Percentiles rank a stretch among this genome's conserved stretches.
These are phyloP conservation scores for Lindgomyces ingoldianus DNA, from an alignment of 495 filamentous ascomycete genomes.

Conservation along the genomic window DNA sequence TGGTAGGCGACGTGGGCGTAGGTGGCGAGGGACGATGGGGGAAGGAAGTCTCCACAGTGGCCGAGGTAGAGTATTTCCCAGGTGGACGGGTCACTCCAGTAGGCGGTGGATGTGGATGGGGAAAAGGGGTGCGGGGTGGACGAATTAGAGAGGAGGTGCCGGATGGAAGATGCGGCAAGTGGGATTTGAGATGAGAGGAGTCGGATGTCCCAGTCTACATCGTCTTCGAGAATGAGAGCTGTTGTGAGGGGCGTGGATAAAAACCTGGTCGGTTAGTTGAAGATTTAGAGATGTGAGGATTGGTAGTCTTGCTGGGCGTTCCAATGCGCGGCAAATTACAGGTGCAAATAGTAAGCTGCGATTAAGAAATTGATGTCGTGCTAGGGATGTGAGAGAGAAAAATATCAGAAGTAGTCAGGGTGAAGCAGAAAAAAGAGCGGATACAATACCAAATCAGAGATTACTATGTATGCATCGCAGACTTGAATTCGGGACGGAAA, in stretches of 20 bases:
- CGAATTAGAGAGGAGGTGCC: conserved; percentile 21
- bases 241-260: conserved; percentile 45
- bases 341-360: not conserved
- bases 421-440: no score
- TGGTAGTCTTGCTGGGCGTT: not conserved
- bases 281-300: not conserved
- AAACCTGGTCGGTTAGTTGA: conserved; percentile 31
- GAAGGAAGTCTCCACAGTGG: conserved; percentile 47
- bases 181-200: conserved; percentile 40
- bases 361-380: no score
- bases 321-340: not conserved
- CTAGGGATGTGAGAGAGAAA: no score
- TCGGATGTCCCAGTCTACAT: conserved; percentile 49
- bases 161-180: conserved; percentile 34
- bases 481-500: no score
- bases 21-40: conserved; percentile 25
- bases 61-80: conserved; percentile 52
- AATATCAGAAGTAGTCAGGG: no score
- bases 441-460: no score
- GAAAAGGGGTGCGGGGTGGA: not conserved
- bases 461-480: no score
- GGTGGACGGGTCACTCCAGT: conserved; percentile 37
- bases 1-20: conserved; percentile 25
- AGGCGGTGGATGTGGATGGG: conserved; percentile 11
- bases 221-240: conserved; percentile 51